phyloP scores from a whole-genome alignment of 129 eudicot genomes.

The Tagetes patula region DNA sequence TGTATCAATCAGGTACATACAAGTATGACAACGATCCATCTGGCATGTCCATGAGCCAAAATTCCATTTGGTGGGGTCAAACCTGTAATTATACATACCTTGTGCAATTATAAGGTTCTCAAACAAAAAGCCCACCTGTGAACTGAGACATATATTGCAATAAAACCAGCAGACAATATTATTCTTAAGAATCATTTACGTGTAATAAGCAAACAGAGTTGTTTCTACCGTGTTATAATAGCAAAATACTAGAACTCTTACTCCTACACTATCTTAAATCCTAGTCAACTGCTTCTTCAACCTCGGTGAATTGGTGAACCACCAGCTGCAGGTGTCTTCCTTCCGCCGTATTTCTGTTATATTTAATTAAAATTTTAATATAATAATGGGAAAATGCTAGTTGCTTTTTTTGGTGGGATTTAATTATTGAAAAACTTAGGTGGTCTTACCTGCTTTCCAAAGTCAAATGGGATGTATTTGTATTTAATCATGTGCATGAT shows the following conservation, averaged over 20 bases:
- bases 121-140: slow-evolving; percentile 29
- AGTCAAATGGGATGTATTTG: slow-evolving; percentile 27
- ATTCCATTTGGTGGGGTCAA: slow-evolving; percentile 33
- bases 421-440: neutral
- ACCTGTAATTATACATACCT: slow-evolving; percentile 27
- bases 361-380: slow-evolving; percentile 2
- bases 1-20: slow-evolving; percentile 50
- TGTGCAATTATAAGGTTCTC: slow-evolving; percentile 23
- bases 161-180: slow-evolving; percentile 29
- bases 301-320: slow-evolving; percentile 42
- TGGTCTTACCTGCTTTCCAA: slow-evolving; percentile 42
- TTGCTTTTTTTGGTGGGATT: neutral
- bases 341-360: slow-evolving; percentile 56
- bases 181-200: slow-evolving; percentile 31
- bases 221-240: slow-evolving; percentile 26
- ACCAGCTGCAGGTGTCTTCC: slow-evolving; percentile 45
- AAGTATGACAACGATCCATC: slow-evolving; percentile 29
- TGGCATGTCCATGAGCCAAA: slow-evolving; percentile 38
- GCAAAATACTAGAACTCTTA: slow-evolving; percentile 13
- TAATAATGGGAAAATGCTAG: neutral
- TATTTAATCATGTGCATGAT: slow-evolving; percentile 19
- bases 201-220: neutral
- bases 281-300: slow-evolving; percentile 30
- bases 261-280: slow-evolving; percentile 36
- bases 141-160: slow-evolving; percentile 21